Conservation (phyloP, 208 protist genomes). For the Naegleria lovaniensis region DNA sequence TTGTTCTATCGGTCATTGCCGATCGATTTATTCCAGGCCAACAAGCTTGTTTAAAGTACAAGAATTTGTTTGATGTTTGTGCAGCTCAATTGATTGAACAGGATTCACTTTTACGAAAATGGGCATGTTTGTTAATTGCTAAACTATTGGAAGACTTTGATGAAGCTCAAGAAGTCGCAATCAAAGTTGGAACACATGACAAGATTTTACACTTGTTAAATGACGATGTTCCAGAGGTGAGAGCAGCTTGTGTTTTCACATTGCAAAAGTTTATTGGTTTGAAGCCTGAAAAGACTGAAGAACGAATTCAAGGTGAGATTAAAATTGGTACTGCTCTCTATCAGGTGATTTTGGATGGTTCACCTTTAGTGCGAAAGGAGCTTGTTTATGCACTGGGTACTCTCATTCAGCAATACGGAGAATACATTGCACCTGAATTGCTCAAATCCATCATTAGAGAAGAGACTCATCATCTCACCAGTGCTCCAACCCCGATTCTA, state of each 20-base stretch:
- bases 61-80: background rate
- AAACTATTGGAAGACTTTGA: constrained; percentile 55
- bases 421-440: constrained; percentile 8
- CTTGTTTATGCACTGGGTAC: constrained; percentile 8
- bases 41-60: background rate
- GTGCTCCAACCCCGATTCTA: background rate
- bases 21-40: constrained; percentile 34
- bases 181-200: background rate
- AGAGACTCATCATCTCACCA: background rate
- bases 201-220: background rate
- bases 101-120: constrained; percentile 43
- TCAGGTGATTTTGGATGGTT: background rate
- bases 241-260: background rate
- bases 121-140: constrained; percentile 50
- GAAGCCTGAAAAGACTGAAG: background rate
- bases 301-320: constrained; percentile 4
- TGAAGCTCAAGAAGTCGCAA: constrained; percentile 35
- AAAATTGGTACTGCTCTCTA: background rate
- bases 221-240: constrained; percentile 12
- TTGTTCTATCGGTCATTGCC: constrained; percentile 67
- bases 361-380: background rate
- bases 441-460: constrained; percentile 5
- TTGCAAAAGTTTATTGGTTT: background rate
- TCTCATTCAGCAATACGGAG: background rate
- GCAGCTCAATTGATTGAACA: constrained; percentile 8